Percentiles rank a stretch among this genome's conserved stretches.
Evolutionary conservation across 768 basidiomycete genomes (phyloP).

Genomic region (Lyophyllum semitale): DNA sequence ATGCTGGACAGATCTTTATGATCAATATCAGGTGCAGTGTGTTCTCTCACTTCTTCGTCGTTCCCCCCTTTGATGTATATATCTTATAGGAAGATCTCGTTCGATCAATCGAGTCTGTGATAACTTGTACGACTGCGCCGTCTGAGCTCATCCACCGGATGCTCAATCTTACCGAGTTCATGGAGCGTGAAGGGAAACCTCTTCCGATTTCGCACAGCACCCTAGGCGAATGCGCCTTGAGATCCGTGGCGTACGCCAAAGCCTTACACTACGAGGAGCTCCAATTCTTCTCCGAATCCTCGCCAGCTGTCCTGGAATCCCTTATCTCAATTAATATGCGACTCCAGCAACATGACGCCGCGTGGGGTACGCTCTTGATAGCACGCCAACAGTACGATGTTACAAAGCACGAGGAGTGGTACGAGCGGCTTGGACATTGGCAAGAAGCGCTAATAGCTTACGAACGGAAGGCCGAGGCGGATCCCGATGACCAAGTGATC

Average conservation of each 20-base stretch:
- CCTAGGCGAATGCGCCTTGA: conserved; percentile 91
- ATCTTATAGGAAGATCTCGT: conserved; percentile 90
- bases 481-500: conserved; percentile 75
- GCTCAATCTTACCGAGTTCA: conserved; percentile 94
- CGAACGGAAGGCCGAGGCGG: conserved; percentile 71
- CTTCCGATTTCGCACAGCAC: conserved; percentile 92
- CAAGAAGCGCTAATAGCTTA: conserved; percentile 89
- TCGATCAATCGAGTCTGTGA: conserved; percentile 82
- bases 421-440: conserved; percentile 94
- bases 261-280: conserved; percentile 98
- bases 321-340: conserved; percentile 96
- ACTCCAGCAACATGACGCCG: conserved; percentile 95
- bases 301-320: conserved; percentile 88
- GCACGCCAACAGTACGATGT: conserved; percentile 90
- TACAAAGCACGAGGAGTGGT: conserved; percentile 97
- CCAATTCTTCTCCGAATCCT: conserved; percentile 93
- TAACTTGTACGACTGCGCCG: conserved; percentile 75
- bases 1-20: conserved; percentile 95
- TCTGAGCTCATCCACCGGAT: conserved; percentile 91
- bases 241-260: conserved; percentile 94
- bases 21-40: conserved; percentile 84
- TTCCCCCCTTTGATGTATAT: conserved; percentile 2
- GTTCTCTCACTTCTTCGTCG: neutral
- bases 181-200: conserved; percentile 98
- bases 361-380: conserved; percentile 92